These are phyloP conservation scores for Berkeleyomyces rouxiae DNA, from an alignment of 2,329 filamentous ascomycete genomes.

Conservation along the genomic window DNA sequence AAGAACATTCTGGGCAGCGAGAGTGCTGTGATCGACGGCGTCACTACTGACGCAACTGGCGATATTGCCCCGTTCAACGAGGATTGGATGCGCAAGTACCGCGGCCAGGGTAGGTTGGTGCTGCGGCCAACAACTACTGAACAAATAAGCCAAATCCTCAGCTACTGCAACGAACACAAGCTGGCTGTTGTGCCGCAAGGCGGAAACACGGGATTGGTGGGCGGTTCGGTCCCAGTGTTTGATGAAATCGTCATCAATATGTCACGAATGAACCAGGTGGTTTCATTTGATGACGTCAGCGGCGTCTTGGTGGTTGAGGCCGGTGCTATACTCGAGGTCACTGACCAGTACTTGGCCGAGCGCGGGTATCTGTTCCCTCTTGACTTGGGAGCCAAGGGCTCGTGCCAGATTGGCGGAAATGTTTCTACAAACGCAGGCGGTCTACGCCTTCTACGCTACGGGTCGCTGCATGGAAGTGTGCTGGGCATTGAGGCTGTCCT, in stretches of 20 bases:
- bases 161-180: conserved; percentile 87
- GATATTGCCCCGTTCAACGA: conserved; percentile 87
- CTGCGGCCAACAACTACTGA: conserved; percentile 71
- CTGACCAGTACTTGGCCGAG: conserved; percentile 71
- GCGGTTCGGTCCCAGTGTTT: conserved; percentile 89
- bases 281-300: conserved; percentile 83
- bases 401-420: conserved; percentile 91
- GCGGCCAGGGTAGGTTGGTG: conserved; percentile 73
- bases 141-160: conserved; percentile 77
- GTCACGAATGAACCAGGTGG: conserved; percentile 76
- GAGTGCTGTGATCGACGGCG: conserved; percentile 69
- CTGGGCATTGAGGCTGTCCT: conserved; percentile 86
- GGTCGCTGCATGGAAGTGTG: conserved; percentile 83
- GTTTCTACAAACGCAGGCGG: conserved; percentile 92
- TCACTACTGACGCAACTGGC: conserved; percentile 45
- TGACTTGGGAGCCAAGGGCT: conserved; percentile 94
- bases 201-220: conserved; percentile 90
- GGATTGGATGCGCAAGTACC: conserved; percentile 99
- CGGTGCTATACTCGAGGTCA: conserved; percentile 77
- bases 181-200: conserved; percentile 93
- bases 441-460: conserved; percentile 75
- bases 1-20: conserved; percentile 60
- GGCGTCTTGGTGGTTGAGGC: conserved; percentile 82
- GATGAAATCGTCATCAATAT: conserved; percentile 95
- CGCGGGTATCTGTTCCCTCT: conserved; percentile 82